phyloP scores from a whole-genome alignment of 345 rosid genomes.

The Cardamine resedifolia region DNA sequence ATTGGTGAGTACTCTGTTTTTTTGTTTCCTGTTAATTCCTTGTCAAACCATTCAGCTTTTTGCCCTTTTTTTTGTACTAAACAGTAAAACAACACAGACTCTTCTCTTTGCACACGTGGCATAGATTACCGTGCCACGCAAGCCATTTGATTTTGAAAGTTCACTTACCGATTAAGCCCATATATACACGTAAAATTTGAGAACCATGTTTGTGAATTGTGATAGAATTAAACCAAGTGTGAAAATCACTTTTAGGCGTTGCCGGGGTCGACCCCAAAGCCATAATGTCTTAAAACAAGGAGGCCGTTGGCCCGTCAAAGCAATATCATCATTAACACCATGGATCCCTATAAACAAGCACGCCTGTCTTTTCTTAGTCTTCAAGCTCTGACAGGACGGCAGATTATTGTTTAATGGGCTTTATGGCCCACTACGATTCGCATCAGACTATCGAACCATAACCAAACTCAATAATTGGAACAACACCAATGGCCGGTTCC shows the following conservation, averaged over 20 bases:
- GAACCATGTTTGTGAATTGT: conserved; percentile 4
- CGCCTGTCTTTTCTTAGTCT: conserved; percentile 16
- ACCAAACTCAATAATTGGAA: neutral
- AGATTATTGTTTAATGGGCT: neutral
- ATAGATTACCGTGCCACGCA: too few species aligned
- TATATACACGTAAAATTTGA: neutral
- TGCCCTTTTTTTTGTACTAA: neutral
- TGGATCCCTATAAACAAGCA: conserved; percentile 12
- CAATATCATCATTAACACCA: conserved; percentile 4
- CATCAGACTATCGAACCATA: neutral
- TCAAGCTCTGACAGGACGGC: neutral
- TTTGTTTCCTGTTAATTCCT: neutral
- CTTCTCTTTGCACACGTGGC: too few species aligned
- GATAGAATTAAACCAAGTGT: conserved; percentile 9
- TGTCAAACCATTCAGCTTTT: conserved; percentile 23
- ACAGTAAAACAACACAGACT: too few species aligned
- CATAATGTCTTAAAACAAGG: too few species aligned
- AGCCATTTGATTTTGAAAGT: neutral
- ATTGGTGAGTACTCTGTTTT: conserved; percentile 26
- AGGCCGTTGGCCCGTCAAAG: conserved; percentile 5
- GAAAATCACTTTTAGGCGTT: conserved; percentile 20
- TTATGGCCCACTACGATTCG: neutral
- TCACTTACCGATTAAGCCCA: too few species aligned
- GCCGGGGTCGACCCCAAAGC: too few species aligned
- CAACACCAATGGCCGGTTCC: too few species aligned